These are phyloP conservation scores for Hygrocybe punicea DNA, from an alignment of 768 basidiomycete species.

Conservation along the genomic window DNA sequence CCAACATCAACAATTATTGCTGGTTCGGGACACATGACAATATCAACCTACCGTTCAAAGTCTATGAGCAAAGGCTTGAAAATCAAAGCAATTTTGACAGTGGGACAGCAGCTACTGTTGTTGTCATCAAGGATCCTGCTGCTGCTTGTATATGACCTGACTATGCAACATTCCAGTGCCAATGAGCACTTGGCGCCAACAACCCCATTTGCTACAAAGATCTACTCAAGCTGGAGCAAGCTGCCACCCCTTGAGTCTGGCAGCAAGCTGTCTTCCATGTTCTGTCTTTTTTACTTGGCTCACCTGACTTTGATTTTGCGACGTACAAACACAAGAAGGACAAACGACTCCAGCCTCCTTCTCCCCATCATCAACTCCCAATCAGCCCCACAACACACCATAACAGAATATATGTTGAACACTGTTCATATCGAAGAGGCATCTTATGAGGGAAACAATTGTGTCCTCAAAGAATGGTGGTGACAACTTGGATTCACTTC, in stretches of 20 bases:
- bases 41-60: too few relatives aligned
- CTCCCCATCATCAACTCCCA: too few relatives aligned
- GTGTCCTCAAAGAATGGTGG: slow-evolving; percentile 31
- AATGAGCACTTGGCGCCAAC: background rate
- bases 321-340: background rate
- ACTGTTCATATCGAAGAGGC: slow-evolving; percentile 37
- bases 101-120: background rate
- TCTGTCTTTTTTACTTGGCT: background rate
- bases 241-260: background rate
- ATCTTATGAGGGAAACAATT: slow-evolving; percentile 37
- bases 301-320: background rate
- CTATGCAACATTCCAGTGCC: background rate
- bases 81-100: background rate
- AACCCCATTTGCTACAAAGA: background rate
- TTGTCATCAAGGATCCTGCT: background rate
- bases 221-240: background rate
- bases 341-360: background rate
- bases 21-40: too few relatives aligned
- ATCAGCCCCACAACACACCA: slow-evolving; percentile 18
- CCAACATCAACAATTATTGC: too few relatives aligned
- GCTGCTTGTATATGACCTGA: background rate
- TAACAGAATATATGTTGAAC: slow-evolving; percentile 34
- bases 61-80: too few relatives aligned
- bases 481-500: slow-evolving; percentile 23
- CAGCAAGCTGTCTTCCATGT: background rate